phyloP scores from a whole-genome alignment of 2,329 filamentous ascomycete genomes.

The Cladorrhinum sp. region DNA sequence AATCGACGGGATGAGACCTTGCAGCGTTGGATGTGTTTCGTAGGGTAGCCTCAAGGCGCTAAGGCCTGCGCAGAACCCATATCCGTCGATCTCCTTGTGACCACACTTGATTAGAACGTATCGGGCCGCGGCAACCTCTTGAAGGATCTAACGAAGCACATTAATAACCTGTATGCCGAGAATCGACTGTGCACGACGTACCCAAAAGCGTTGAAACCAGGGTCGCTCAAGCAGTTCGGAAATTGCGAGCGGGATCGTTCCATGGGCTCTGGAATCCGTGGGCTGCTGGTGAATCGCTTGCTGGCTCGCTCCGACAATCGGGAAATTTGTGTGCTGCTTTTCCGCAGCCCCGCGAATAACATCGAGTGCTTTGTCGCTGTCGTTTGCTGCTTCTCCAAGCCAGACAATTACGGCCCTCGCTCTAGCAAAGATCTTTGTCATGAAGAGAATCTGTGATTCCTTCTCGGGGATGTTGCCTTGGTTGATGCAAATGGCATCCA shows the following conservation, averaged over 20 bases:
- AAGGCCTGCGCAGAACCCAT: background rate
- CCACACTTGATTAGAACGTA: background rate
- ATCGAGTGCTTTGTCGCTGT: background rate
- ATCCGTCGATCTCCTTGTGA: background rate
- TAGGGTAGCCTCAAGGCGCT: too few species aligned
- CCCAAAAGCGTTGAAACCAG: background rate
- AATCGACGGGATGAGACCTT: background rate
- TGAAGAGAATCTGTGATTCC: background rate
- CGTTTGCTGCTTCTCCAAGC: background rate
- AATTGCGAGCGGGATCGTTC: too few species aligned
- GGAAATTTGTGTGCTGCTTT: background rate
- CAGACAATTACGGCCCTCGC: background rate
- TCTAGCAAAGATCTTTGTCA: background rate
- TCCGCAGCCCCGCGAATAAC: background rate
- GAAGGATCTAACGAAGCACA: too few species aligned
- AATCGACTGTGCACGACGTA: background rate
- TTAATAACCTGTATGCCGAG: too few species aligned
- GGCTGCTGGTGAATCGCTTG: too few species aligned
- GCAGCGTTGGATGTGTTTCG: background rate
- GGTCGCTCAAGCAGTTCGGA: background rate
- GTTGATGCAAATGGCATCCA: slow-evolving; percentile 1
- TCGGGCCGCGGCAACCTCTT: slow-evolving; percentile 1
- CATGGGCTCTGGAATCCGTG: too few species aligned
- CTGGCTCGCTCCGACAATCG: too few species aligned
- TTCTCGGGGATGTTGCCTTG: background rate